Evolutionary conservation across 306 rosid genomes (phyloP), one percentile per base, ranked within the genome.

Genomic region (Glycine soja): DNA sequence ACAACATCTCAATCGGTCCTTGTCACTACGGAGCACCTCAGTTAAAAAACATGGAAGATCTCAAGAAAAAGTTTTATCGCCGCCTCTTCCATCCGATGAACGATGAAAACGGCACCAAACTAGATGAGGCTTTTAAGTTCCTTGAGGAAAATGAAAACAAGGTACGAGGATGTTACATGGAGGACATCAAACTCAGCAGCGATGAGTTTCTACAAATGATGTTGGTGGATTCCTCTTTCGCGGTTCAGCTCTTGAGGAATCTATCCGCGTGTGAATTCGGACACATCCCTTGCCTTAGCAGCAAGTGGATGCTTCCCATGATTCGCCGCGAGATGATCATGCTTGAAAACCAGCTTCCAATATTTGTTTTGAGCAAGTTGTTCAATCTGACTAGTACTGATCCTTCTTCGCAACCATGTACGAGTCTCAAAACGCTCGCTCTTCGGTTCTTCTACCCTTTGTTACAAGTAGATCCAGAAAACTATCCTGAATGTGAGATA

Each of bases 301-400:
- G 59, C 16, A 74, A 86, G 18, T 82, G 92, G 92, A 89, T 86
- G 84, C n/a, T 86, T 10, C 87, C 88, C 16, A 72, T 13, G 14
- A 71, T 86, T 24, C 78, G 87, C 1, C 66, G 77, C 0, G 90
- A 86, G 34, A 34, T 86, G 46, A 82, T 89, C 15, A 86, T 82
- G 88, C 86, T 89, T 8, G 89, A 89, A 80, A 89, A 89, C 51
- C 90, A 89, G 73, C 65, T 89, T 62, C 89, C 90, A 0, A 15
- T 87, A 42, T 84, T 80, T 80, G 86, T 86, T 64, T 13, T 89
- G 18, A 42, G 1, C 38, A n/a, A 77, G 42, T 4, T 89, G 10
- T 89, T 84, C n/a, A 51, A 70, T n/a, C 50, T 80, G 6, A 76
- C 89, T 4, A 40, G 50, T n/a, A 6, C 0, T n/a, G n/a, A 0